Evolutionary conservation across 805 yeast genomes (phyloP).

Genomic region (Wickerhamomyces hampshirensis): DNA sequence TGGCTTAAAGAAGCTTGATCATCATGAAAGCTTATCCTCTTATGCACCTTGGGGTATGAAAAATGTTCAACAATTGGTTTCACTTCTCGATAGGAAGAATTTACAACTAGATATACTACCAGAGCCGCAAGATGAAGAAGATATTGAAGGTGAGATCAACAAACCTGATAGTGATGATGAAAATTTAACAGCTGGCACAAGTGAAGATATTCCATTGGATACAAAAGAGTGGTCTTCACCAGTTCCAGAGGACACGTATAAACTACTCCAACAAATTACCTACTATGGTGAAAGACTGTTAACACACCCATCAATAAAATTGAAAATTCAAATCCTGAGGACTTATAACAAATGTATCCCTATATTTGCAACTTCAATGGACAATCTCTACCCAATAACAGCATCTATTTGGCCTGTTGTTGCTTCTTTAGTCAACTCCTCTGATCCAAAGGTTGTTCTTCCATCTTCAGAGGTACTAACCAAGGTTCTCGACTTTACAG

Average conservation of each 20-base stretch:
- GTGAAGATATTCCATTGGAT: slow-evolving; percentile 24
- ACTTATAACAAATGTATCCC: slow-evolving; percentile 44
- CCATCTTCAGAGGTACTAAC: slow-evolving; percentile 26
- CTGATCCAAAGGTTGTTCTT: slow-evolving; percentile 26
- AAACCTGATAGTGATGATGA: slow-evolving; percentile 31
- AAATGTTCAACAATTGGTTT: slow-evolving; percentile 37
- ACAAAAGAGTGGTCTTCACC: slow-evolving; percentile 58
- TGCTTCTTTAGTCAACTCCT: slow-evolving; percentile 12
- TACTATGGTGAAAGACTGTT: slow-evolving; percentile 66
- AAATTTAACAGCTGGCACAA: slow-evolving; percentile 26
- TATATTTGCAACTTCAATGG: slow-evolving; percentile 44
- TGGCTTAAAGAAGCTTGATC: slow-evolving; percentile 15
- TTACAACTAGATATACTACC: slow-evolving; percentile 25
- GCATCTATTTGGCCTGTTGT: slow-evolving; percentile 52
- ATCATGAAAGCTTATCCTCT: slow-evolving; percentile 22
- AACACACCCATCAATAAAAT: slow-evolving; percentile 56
- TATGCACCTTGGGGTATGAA: slow-evolving; percentile 40
- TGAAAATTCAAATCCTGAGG: slow-evolving; percentile 53
- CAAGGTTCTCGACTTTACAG: slow-evolving; percentile 31
- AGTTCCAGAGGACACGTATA: slow-evolving; percentile 57
- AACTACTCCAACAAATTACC: slow-evolving; percentile 53
- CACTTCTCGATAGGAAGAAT: slow-evolving; percentile 35
- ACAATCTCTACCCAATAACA: slow-evolving; percentile 42
- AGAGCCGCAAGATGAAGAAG: slow-evolving; percentile 32
- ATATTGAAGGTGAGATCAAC: slow-evolving; percentile 32